Conservation (phyloP, 176 grass and related monocot genomes). For the Stipa capillata region DNA sequence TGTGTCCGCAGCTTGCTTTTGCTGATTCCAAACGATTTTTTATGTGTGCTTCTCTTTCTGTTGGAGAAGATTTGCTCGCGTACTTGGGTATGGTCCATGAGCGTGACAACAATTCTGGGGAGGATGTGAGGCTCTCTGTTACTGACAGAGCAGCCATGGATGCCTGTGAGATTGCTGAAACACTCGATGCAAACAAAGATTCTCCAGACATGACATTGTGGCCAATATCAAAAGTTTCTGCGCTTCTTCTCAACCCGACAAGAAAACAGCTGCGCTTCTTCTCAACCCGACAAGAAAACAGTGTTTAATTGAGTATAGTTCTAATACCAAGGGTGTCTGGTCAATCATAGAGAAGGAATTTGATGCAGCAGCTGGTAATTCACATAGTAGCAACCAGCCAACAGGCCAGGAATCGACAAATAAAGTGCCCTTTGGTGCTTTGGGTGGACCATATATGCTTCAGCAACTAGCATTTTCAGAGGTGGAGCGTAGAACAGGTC, state of each 20-base stretch:
- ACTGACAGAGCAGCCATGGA: constrained; percentile 24
- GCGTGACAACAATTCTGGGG: neutral
- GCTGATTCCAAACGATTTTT: constrained; percentile 22
- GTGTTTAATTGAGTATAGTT: constrained; percentile 47
- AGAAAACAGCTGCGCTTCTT: constrained; percentile 46
- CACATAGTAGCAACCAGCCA: neutral
- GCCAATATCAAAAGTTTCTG: constrained; percentile 50
- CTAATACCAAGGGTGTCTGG: constrained; percentile 37
- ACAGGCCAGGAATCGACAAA: neutral
- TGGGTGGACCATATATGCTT: constrained; percentile 4
- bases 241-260: constrained; percentile 38
- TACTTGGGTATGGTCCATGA: constrained; percentile 27
- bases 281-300: constrained; percentile 25
- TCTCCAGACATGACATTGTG: constrained; percentile 19
- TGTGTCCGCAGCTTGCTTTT: constrained; percentile 35
- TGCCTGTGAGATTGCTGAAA: constrained; percentile 43
- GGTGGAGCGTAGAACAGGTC: constrained; percentile 54
- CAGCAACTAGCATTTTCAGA: constrained; percentile 43
- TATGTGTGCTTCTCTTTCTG: constrained; percentile 9
- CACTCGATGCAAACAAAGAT: constrained; percentile 25
- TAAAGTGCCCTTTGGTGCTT: neutral
- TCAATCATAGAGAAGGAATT: constrained; percentile 55
- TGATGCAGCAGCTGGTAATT: neutral
- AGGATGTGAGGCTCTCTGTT: constrained; percentile 12
- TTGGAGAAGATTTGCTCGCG: constrained; percentile 12